Percentiles rank a stretch among this genome's conserved stretches.
These are phyloP conservation scores for Candida argentea DNA, from an alignment of 805 yeast genomes.

Conservation along the genomic window DNA sequence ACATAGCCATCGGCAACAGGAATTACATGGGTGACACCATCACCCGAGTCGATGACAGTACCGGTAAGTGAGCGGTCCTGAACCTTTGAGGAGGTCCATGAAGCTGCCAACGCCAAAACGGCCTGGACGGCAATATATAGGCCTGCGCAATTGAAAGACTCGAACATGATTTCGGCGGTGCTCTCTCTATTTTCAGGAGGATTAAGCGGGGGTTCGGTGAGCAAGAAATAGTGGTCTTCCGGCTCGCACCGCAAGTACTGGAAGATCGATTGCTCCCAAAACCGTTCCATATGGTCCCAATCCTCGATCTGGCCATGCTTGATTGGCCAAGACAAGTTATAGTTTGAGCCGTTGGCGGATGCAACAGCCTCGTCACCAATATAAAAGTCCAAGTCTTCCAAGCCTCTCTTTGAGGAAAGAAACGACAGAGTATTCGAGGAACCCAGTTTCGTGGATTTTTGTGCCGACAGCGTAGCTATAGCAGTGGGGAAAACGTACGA, in stretches of 20 bases:
- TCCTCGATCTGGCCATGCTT: conserved; percentile 97
- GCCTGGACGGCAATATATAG: conserved; percentile 98
- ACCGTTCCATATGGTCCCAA: conserved; percentile 99
- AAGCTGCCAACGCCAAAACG: conserved; percentile 94
- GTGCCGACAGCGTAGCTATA: conserved; percentile 63
- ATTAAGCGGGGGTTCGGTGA: conserved; percentile 97
- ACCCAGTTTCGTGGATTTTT: conserved; percentile 29
- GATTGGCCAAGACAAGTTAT: conserved; percentile 83
- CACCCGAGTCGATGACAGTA: conserved; percentile 97
- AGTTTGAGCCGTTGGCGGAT: conserved; percentile 86
- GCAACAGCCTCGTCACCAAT: conserved; percentile 93
- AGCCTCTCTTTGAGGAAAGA: conserved; percentile 67
- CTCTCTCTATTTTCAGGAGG: conserved; percentile 99
- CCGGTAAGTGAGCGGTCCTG: conserved; percentile 94
- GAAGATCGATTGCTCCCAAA: conserved; percentile 96
- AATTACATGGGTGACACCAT: conserved; percentile 97
- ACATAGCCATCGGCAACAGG: conserved; percentile 99
- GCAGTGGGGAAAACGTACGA: conserved; percentile 97
- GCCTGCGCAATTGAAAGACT: conserved; percentile 97
- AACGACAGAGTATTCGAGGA: conserved; percentile 29
- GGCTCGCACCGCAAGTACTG: conserved; percentile 97
- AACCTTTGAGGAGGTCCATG: conserved; percentile 96
- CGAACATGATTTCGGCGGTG: conserved; percentile 98
- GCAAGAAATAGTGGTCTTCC: conserved; percentile 90
- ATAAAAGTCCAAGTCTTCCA: conserved; percentile 87